Conservation (phyloP, 2,329 filamentous ascomycete genomes). For the Tolypocladium pustulatum region DNA sequence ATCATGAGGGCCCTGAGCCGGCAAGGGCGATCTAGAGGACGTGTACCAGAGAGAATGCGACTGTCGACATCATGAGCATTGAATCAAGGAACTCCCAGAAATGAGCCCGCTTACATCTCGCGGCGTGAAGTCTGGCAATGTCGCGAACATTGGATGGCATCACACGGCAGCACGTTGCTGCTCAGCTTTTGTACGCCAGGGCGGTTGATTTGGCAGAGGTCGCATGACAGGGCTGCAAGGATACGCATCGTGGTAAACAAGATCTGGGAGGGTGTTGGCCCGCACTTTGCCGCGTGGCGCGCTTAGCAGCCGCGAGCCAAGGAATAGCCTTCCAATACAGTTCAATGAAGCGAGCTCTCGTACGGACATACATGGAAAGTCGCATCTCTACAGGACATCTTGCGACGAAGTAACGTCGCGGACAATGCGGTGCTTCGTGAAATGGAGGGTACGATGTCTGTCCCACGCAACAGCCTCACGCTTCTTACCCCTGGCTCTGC, state of each 20-base stretch:
- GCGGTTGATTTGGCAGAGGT: not conserved
- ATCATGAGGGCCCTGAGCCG: constrained; percentile 22
- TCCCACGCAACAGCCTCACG: not conserved
- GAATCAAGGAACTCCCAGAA: not conserved
- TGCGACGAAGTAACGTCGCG: not conserved
- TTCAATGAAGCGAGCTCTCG: not conserved
- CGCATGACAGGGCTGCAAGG: not conserved
- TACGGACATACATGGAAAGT: not conserved
- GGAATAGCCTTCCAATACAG: not conserved
- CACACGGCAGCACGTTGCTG: not conserved
- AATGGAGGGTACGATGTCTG: not conserved
- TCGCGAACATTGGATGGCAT: constrained; percentile 41
- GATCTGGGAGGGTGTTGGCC: not conserved
- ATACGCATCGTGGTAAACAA: not conserved
- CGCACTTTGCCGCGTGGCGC: constrained; percentile 1
- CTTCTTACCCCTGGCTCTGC: not conserved
- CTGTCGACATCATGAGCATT: constrained; percentile 26
- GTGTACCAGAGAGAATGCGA: constrained; percentile 67
- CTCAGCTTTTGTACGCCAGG: not conserved
- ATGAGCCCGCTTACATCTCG: constrained; percentile 49
- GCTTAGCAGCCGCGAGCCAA: constrained; percentile 2
- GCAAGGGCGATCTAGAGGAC: constrained; percentile 43
- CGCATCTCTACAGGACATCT: not conserved
- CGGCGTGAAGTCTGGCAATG: constrained; percentile 57
- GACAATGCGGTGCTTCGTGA: not conserved